Conservation (phyloP, 2,329 filamentous ascomycete genomes). For the Pseudocercospora ulei region DNA sequence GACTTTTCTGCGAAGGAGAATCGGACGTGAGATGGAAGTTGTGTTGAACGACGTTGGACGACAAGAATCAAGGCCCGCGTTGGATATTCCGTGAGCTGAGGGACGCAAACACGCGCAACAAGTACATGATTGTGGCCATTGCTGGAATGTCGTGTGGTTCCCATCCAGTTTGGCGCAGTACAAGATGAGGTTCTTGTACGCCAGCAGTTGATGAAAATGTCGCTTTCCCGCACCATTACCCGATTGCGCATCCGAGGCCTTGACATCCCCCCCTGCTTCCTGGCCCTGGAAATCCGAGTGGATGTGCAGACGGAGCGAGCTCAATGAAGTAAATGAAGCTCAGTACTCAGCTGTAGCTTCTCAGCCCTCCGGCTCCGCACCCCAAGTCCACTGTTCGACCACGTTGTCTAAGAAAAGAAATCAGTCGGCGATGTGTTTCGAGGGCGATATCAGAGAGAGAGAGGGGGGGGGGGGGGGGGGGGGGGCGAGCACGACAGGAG, state of each 20-base stretch:
- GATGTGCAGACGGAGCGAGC: no score
- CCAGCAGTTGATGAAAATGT: constrained; percentile 8
- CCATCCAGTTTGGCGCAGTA: not conserved
- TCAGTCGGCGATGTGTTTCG: no score
- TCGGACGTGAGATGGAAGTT: not conserved
- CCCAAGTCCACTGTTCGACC: no score
- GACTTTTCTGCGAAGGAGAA: not conserved
- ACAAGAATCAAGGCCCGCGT: not conserved
- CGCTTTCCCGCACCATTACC: constrained; percentile 9
- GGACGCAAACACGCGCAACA: constrained; percentile 19
- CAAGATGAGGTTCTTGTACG: constrained; percentile 6
- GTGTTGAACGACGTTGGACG: not conserved
- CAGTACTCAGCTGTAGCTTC: no score
- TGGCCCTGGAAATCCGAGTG: no score
- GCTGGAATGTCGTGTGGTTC: not conserved
- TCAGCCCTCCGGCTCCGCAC: no score
- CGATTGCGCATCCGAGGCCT: constrained; percentile 10
- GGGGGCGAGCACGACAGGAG: no score
- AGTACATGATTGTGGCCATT: constrained; percentile 24
- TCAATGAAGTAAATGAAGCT: no score
- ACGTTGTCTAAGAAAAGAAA: no score
- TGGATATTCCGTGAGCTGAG: not conserved
- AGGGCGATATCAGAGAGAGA: no score
- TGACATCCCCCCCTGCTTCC: no score
- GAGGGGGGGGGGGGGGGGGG: no score